These are phyloP conservation scores for Penicillium glabrum DNA, from an alignment of 2,329 filamentous ascomycete genomes.

Conservation along the genomic window DNA sequence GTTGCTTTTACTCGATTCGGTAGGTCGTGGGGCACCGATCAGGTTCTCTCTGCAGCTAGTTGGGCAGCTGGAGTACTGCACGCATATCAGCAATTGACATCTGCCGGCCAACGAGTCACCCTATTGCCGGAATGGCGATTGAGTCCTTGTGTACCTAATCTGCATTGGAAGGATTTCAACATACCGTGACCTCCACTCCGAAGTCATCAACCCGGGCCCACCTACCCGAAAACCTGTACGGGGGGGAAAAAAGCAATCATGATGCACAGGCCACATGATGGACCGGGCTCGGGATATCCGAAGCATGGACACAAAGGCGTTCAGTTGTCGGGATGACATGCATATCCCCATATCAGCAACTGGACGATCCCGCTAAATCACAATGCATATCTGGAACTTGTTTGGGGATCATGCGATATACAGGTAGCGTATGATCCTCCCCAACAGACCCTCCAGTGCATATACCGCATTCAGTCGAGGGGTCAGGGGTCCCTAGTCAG, in stretches of 20 bases:
- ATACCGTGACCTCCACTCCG: neutral
- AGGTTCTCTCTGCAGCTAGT: neutral
- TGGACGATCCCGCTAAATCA: neutral
- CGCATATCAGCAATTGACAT: neutral
- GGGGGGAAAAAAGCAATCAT: too few species aligned
- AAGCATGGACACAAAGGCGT: neutral
- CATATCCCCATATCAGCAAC: neutral
- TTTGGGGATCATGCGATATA: neutral
- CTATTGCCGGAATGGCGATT: neutral
- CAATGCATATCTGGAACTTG: neutral
- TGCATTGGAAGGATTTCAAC: neutral
- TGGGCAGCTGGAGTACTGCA: neutral
- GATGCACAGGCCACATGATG: neutral
- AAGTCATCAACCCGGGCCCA: too few species aligned
- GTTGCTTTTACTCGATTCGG: neutral
- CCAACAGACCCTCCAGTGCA: neutral
- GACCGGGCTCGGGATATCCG: neutral
- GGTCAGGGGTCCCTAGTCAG: neutral
- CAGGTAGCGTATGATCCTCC: neutral
- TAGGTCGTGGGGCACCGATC: neutral
- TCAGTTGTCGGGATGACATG: neutral
- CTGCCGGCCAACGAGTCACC: neutral
- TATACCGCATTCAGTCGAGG: neutral
- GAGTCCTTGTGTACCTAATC: neutral
- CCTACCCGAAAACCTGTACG: too few species aligned